Percentiles rank a stretch among this genome's conserved stretches.
phyloP scores from a whole-genome alignment of 306 rosid species.

The Vigna nakashimae region DNA sequence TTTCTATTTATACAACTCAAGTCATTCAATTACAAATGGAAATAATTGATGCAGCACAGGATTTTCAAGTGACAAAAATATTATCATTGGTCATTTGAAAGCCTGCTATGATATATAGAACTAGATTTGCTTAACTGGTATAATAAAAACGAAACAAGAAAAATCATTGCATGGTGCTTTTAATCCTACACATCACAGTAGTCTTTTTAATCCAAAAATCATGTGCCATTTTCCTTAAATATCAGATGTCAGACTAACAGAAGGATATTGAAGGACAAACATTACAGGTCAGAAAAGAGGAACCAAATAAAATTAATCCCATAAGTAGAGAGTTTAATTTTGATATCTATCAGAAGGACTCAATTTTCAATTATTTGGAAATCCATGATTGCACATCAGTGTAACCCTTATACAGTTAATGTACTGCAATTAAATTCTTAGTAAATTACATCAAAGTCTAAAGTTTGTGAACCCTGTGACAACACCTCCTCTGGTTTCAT shows the following conservation, averaged over 20 bases:
- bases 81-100: background rate
- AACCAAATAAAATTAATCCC: background rate
- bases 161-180: background rate
- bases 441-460: slow-evolving; percentile 14
- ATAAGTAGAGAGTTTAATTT: background rate
- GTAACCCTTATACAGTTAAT: background rate
- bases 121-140: background rate
- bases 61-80: background rate
- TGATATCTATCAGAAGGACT: background rate
- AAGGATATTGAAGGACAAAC: background rate
- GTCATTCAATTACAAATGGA: background rate
- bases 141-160: background rate
- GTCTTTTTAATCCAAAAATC: background rate
- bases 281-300: background rate
- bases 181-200: background rate
- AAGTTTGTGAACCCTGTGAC: slow-evolving; percentile 9
- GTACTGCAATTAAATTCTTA: background rate
- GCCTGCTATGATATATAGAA: background rate
- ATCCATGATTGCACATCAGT: background rate
- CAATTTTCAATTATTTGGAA: background rate
- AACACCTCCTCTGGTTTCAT: background rate
- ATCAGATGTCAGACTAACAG: background rate
- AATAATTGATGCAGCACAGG: background rate
- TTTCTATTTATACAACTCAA: background rate
- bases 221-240: background rate